Evolutionary conservation across 495 filamentous ascomycete species (phyloP).

Genomic region (Friedmanniomyces endolithicus): DNA sequence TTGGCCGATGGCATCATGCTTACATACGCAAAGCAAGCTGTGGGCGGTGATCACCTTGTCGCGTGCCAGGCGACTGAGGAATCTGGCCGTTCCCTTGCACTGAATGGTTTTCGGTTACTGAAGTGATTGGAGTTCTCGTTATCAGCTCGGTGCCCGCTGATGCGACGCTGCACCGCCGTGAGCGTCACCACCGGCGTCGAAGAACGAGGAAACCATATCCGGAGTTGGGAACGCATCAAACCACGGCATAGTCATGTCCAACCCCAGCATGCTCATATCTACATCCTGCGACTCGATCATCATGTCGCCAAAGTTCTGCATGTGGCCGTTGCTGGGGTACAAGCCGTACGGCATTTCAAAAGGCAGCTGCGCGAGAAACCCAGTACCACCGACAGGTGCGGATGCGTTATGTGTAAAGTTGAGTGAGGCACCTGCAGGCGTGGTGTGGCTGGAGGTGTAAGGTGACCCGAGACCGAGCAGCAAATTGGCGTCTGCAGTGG

Average conservation of each 20-base stretch:
- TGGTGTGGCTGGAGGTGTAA: conserved; percentile 1
- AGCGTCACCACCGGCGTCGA: background rate
- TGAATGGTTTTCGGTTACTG: background rate
- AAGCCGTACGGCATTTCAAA: background rate
- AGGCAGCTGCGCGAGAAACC: background rate
- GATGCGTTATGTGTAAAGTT: background rate
- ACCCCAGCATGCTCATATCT: conserved; percentile 44
- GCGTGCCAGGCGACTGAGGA: no score
- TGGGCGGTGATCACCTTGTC: background rate
- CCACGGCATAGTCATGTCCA: conserved; percentile 50
- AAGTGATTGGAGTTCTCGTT: background rate
- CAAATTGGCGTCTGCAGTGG: conserved; percentile 18
- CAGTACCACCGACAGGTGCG: background rate
- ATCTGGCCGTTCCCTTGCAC: no score
- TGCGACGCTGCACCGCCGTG: background rate
- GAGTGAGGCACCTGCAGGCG: background rate
- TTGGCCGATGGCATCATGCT: background rate
- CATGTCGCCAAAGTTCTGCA: conserved; percentile 37
- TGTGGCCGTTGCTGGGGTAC: background rate
- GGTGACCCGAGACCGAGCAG: conserved; percentile 25
- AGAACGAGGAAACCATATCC: conserved; percentile 1
- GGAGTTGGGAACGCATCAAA: conserved; percentile 32
- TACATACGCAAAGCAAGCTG: background rate
- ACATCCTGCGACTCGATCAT: conserved; percentile 62
- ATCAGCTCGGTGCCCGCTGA: background rate